Base-by-base conservation (phyloP, 1,139 yeast genomes). In the Yamadazyma friedrichii region DNA sequence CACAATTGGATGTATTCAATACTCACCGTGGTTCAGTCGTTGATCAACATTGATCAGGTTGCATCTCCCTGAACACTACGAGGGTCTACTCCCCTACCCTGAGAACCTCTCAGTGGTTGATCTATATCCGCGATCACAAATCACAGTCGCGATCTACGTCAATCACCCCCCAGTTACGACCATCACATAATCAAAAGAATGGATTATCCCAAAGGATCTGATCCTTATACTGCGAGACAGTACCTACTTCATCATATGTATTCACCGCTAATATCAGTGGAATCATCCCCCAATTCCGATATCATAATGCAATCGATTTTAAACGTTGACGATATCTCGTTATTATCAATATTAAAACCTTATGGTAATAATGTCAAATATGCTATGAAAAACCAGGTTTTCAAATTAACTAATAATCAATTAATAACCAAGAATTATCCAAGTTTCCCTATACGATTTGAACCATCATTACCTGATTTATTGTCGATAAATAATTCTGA, bases 201-300 rank as follows among this genome's bases (percentile, higher is more conserved):
- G 45, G 62, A 60, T 32, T 65, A 59, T 44, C 71, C 72, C n/a
- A 45, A 49, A 39, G 76, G 75, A 33, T 56, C 65, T 39, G 76
- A 70, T 50, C 75, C 76, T 28, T 67, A 65, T 45, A 56, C 58
- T 9, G 60, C 73, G 13, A 61, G 77, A 44, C 78, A 72, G 55
- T 67, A 67, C 46, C 55, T 72, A 31, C 63, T 72, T 41, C 75
- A 70, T 46, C 76, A 73, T 46, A 70, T 82, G 10, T 76, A 75
- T 46, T 74, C 82, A 22, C 91, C 91, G 12, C 63, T 74, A 34
- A 66, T 83, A 13, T 70, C 85, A 1, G 69, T 82, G 8, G 72
- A 72, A 20, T 67, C 82, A 4, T 73, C 87, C 0, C 67, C 57
- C 31, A 73, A 69, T 46, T 78, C 81, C 3, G 83, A 81, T 42